Evolutionary conservation across 139 green algal genomes (phyloP), one percentile per base, ranked within the genome.

Genomic region (Chlamydomonas sp.): DNA sequence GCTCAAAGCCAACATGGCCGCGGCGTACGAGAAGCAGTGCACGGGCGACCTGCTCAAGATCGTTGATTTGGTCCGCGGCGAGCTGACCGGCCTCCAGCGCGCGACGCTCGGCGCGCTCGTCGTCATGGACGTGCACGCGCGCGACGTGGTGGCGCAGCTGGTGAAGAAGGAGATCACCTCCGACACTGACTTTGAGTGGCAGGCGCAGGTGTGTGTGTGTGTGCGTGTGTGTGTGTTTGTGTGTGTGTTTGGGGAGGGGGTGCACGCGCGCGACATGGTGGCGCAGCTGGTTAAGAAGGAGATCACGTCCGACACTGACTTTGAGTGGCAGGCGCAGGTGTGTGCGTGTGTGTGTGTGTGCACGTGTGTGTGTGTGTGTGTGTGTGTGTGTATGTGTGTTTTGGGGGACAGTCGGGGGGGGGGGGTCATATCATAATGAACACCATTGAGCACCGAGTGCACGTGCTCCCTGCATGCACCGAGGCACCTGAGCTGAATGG

Each of bases 71-170:
- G 78, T 92, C 47, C 70, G 87, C 1, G 87, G 87, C 20, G 76
- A 90, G 77, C 85, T 93, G 13, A 89, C 80, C 31, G 83, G 77
- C 63, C 75, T 92, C 54, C 79, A 92, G 73, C 77, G 86, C 26
- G 78, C 80, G 54, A 92, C 86, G 24, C 76, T 92, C 57, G 84
- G 78, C 47, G 86, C 84, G 1, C 78, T 93, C 77, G 87, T 93
- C 37, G 83, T 89, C 26, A 90, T 91, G 83, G 86, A 92, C 63
- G 86, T 92, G 64, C 86, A 92, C 58, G 86, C 84, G 10, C 79
- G 87, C 10, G 87, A 93, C 67, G 82, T 89, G 67, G 84, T 87
- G 35, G 67, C 84, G 78, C 20, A 74, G 85, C 39, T 70, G n/a
- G 63, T 76, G 8, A 28, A 50, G 5, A 75, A 81, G 62, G 71